Conservation (phyloP, 805 yeast species). For the Cyberlindnera galapagoensis region DNA sequence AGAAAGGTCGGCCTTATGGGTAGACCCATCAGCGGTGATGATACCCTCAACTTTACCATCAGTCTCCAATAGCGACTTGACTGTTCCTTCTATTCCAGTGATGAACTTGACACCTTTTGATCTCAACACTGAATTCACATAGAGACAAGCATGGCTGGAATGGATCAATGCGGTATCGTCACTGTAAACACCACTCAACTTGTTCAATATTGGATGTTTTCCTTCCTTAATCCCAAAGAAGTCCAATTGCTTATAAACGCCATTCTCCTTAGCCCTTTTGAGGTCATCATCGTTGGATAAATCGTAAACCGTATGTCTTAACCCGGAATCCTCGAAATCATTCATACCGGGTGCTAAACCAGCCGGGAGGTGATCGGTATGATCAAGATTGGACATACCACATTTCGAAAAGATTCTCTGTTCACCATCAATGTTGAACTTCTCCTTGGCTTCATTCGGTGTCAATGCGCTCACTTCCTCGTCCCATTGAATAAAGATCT, state of each 20-base stretch:
- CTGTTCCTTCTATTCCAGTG: slow-evolving; percentile 26
- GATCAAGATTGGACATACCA: slow-evolving; percentile 12
- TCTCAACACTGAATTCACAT: slow-evolving; percentile 23
- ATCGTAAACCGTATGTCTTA: slow-evolving; percentile 18
- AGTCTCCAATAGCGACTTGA: slow-evolving; percentile 20
- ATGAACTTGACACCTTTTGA: slow-evolving; percentile 30
- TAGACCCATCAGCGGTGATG: slow-evolving; percentile 23
- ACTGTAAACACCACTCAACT: slow-evolving; percentile 22
- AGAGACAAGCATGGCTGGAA: slow-evolving; percentile 29
- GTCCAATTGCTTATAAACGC: slow-evolving; percentile 23
- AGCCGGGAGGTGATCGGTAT: slow-evolving; percentile 5
- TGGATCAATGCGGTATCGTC: slow-evolving; percentile 29
- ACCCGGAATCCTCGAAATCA: slow-evolving; percentile 10
- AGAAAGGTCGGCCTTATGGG: slow-evolving; percentile 14
- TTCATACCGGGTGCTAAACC: slow-evolving; percentile 12
- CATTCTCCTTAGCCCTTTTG: slow-evolving; percentile 26
- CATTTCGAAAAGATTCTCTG: slow-evolving; percentile 11
- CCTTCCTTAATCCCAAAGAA: slow-evolving; percentile 14
- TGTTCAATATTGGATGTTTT: slow-evolving; percentile 9
- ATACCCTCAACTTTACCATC: slow-evolving; percentile 14
- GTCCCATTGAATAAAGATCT: slow-evolving; percentile 13
- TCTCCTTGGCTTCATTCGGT: slow-evolving; percentile 9
- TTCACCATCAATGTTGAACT: slow-evolving; percentile 10
- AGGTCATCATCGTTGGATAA: slow-evolving; percentile 25
- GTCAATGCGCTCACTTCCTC: slow-evolving; percentile 4